Evolutionary conservation across 176 grass and related monocot species (phyloP).

Genomic region (Oryza meyeriana): DNA sequence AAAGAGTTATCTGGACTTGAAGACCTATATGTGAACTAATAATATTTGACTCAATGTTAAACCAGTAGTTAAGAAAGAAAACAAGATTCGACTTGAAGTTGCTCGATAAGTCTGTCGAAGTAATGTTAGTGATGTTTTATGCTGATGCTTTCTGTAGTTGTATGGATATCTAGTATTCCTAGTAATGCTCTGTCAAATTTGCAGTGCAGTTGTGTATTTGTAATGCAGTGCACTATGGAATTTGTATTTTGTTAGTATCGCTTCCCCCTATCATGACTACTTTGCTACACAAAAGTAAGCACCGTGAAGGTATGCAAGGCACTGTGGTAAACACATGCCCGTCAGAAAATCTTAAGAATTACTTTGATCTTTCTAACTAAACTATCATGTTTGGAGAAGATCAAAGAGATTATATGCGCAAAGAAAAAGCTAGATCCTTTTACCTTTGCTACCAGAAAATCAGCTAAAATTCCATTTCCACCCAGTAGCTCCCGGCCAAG

Average conservation of each 20-base stretch:
- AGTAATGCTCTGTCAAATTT: too few species aligned
- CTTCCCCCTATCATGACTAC: background rate
- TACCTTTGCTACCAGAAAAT: slow-evolving; percentile 98
- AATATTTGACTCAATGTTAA: background rate
- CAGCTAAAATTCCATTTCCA: slow-evolving; percentile 91
- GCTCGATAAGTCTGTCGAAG: background rate
- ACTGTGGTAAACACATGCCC: background rate
- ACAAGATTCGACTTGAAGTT: background rate
- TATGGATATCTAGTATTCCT: too few species aligned
- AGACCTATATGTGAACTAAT: too few species aligned
- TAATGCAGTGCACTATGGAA: background rate
- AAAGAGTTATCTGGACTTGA: background rate
- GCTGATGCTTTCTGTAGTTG: background rate
- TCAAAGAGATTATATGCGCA: background rate
- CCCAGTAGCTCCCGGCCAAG: slow-evolving; percentile 87
- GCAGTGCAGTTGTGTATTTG: background rate
- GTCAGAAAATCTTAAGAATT: background rate
- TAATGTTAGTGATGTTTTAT: background rate
- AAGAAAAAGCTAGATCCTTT: background rate
- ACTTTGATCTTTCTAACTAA: background rate
- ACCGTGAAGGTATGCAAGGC: background rate
- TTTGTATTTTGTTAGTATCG: background rate
- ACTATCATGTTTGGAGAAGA: background rate
- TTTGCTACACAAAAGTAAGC: background rate
- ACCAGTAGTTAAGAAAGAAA: background rate